phyloP scores from a whole-genome alignment of 139 green algal species.

The Picochlorum sp. region DNA sequence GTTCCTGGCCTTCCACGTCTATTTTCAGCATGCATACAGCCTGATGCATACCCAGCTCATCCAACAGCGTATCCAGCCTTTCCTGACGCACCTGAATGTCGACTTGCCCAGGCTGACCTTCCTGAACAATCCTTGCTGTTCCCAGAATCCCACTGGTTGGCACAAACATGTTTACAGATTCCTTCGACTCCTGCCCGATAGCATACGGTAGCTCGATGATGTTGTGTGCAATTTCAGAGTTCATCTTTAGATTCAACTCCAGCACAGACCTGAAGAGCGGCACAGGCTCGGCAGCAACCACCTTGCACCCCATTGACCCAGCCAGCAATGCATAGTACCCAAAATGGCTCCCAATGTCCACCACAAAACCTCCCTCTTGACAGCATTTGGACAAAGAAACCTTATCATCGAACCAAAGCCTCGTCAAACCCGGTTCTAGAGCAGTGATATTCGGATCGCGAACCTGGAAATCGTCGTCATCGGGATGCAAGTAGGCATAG shows the following conservation, averaged over 20 bases:
- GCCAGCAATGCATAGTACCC: slow-evolving; percentile 62
- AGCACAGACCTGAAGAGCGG: slow-evolving; percentile 59
- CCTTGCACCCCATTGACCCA: slow-evolving; percentile 55
- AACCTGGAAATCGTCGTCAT: not conserved
- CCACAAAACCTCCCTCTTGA: slow-evolving; percentile 26
- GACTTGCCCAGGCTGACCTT: no score
- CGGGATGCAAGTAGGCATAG: not conserved
- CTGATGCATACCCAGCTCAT: slow-evolving; percentile 1
- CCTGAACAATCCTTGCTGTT: no score
- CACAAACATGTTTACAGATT: no score
- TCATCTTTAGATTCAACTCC: slow-evolving; percentile 37
- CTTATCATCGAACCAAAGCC: no score
- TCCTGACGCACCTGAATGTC: no score
- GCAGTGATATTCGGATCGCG: not conserved
- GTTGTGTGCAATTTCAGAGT: no score
- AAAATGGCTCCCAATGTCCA: slow-evolving; percentile 74
- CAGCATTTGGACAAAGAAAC: no score
- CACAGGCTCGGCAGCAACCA: slow-evolving; percentile 69
- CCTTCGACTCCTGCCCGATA: no score
- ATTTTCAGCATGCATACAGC: slow-evolving; percentile 39
- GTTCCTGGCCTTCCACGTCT: slow-evolving; percentile 69
- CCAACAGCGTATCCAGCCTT: slow-evolving; percentile 25
- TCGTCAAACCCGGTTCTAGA: not conserved
- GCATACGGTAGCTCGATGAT: no score
- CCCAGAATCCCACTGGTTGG: no score